Evolutionary conservation across 257 asterid species (phyloP).

Genomic region (Solanum pinnatisectum): DNA sequence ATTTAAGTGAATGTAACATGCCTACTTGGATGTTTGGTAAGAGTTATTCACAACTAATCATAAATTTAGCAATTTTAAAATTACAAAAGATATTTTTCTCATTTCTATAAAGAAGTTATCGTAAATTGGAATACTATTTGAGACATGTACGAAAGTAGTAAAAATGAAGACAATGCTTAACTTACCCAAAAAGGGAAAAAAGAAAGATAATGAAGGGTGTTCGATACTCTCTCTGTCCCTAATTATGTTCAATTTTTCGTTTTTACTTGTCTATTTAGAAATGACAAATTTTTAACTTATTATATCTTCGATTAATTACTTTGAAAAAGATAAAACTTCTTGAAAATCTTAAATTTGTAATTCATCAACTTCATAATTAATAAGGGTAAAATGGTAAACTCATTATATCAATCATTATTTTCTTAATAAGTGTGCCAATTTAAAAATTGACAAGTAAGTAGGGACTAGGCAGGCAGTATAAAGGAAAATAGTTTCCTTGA

Average conservation of each 20-base stretch:
- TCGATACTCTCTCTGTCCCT: not conserved
- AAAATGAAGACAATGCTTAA: not conserved
- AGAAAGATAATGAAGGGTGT: not conserved
- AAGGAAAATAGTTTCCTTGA: too few relatives aligned
- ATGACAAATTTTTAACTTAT: not conserved
- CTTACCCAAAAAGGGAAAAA: not conserved
- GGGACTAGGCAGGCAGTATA: too few relatives aligned
- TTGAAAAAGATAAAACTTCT: too few relatives aligned
- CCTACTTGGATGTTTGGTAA: not conserved
- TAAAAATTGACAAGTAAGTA: too few relatives aligned
- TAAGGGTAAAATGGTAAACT: too few relatives aligned
- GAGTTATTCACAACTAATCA: not conserved
- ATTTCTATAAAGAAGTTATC: not conserved
- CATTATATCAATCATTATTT: too few relatives aligned
- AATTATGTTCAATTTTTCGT: too few relatives aligned
- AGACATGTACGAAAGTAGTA: not conserved
- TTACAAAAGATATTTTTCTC: not conserved
- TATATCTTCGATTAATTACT: too few relatives aligned
- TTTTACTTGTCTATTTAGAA: not conserved
- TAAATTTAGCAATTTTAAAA: not conserved
- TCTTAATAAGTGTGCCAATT: too few relatives aligned
- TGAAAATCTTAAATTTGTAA: too few relatives aligned
- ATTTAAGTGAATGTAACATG: not conserved
- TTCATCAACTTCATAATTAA: not conserved
- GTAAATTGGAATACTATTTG: not conserved